These are phyloP conservation scores for Saturnispora mendoncae DNA, from an alignment of 805 yeast species.

Conservation along the genomic window DNA sequence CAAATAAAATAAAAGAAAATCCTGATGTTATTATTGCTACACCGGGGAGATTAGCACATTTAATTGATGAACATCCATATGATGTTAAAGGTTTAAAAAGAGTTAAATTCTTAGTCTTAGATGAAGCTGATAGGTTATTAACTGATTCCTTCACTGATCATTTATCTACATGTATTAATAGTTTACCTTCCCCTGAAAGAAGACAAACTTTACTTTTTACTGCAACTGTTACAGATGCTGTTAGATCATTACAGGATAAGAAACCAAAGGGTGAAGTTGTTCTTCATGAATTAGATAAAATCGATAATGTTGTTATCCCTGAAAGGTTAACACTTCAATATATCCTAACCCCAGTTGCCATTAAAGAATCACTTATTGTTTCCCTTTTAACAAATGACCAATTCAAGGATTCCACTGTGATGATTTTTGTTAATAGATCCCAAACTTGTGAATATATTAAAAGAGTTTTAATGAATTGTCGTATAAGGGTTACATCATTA, in stretches of 20 bases:
- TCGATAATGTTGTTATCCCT: constrained; percentile 76
- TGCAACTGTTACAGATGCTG: constrained; percentile 93
- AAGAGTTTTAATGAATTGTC: constrained; percentile 64
- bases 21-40: constrained; percentile 97
- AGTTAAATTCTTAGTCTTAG: constrained; percentile 75
- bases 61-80: constrained; percentile 80
- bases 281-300: constrained; percentile 65
- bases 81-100: constrained; percentile 70
- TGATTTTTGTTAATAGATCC: constrained; percentile 88
- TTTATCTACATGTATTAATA: constrained; percentile 59
- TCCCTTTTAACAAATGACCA: constrained; percentile 54
- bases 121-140: constrained; percentile 91
- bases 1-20: constrained; percentile 64
- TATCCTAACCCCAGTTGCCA: constrained; percentile 74
- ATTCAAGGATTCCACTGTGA: constrained; percentile 59
- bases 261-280: constrained; percentile 43
- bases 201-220: constrained; percentile 90
- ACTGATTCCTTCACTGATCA: constrained; percentile 79
- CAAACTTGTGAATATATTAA: constrained; percentile 81
- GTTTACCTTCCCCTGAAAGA: constrained; percentile 58
- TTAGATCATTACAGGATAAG: constrained; percentile 63
- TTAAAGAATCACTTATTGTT: constrained; percentile 81
- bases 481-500: constrained; percentile 75
- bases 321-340: constrained; percentile 55
- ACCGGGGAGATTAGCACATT: constrained; percentile 92